A percentile compares a stretch with the other conserved stretches of the same genome.
Conservation (phyloP, 164 flowering plant species). For the Sedum album region DNA sequence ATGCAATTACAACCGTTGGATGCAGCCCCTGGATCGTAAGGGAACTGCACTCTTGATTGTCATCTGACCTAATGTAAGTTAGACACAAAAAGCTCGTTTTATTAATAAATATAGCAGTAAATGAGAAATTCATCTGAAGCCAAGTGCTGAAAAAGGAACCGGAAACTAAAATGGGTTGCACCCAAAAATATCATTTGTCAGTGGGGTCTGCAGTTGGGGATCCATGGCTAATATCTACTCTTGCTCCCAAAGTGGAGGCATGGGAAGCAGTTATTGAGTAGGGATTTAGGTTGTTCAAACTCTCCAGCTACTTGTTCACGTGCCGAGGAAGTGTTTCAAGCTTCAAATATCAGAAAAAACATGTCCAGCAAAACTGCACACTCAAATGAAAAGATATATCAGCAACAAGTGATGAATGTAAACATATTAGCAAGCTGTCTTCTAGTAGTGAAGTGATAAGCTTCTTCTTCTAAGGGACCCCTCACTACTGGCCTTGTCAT, state of each 20-base stretch:
- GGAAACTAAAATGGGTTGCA: too few species aligned
- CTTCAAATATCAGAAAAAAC: slow-evolving; percentile 5
- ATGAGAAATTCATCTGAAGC: neutral
- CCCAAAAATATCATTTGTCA: neutral
- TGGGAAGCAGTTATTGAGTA: neutral
- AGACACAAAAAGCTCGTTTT: too few species aligned
- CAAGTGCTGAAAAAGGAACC: neutral
- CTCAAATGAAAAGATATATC: slow-evolving; percentile 2
- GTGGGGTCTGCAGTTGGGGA: neutral
- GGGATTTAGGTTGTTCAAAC: neutral
- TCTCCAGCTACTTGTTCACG: neutral
- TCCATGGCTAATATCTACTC: neutral
- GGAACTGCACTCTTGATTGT: too few species aligned
- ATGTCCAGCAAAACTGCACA: slow-evolving; percentile 3
- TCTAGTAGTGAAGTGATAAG: slow-evolving; percentile 5
- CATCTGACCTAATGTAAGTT: too few species aligned
- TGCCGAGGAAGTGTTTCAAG: slow-evolving; percentile 1
- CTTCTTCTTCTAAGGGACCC: slow-evolving; percentile 1
- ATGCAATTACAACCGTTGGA: too few species aligned
- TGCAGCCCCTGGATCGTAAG: too few species aligned
- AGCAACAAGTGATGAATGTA: neutral
- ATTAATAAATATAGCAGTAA: too few species aligned
- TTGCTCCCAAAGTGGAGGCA: slow-evolving; percentile 5
- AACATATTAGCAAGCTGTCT: slow-evolving; percentile 4
- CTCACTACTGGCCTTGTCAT: neutral